A percentile compares a stretch with the other conserved stretches of the same genome.
phyloP scores from a whole-genome alignment of 108 stramenopile genomes.

The Pseudonitzschia multiseries region DNA sequence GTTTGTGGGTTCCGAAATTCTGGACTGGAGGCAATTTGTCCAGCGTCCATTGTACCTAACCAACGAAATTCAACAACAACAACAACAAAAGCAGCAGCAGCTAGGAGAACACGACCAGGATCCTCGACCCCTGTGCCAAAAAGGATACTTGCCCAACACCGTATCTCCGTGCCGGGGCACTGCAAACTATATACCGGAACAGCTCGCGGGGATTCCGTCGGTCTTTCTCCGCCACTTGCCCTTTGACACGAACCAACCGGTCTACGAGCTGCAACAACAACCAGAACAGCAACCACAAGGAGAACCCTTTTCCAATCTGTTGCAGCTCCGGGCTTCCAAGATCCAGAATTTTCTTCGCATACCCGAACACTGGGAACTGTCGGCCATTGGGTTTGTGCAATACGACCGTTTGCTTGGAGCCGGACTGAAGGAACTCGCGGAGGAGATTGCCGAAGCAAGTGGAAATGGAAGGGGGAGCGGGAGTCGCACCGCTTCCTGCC shows the following conservation, averaged over 20 bases:
- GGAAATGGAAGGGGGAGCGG: neutral
- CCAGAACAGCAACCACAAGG: neutral
- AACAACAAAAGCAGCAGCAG: neutral
- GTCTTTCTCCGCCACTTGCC: slow-evolving; percentile 31
- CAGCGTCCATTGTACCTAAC: slow-evolving; percentile 12
- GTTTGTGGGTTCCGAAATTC: slow-evolving; percentile 7
- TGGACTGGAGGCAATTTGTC: slow-evolving; percentile 35
- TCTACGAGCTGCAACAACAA: slow-evolving; percentile 22
- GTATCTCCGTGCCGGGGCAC: slow-evolving; percentile 27
- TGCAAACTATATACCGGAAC: slow-evolving; percentile 22
- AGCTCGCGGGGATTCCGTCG: slow-evolving; percentile 17
- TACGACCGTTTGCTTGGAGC: slow-evolving; percentile 28
- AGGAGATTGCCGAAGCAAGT: slow-evolving; percentile 10
- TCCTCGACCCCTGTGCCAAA: slow-evolving; percentile 17
- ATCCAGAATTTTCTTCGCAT: slow-evolving; percentile 19
- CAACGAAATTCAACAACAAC: too few species aligned
- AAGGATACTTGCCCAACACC: slow-evolving; percentile 18
- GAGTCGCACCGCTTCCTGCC: neutral
- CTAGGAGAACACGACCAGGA: neutral
- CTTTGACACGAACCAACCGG: slow-evolving; percentile 15
- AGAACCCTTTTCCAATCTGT: slow-evolving; percentile 21
- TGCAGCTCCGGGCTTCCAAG: slow-evolving; percentile 27
- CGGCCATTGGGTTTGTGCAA: slow-evolving; percentile 14
- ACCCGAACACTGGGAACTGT: slow-evolving; percentile 19
- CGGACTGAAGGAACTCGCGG: slow-evolving; percentile 3